These are phyloP conservation scores for Dictyostelium brefeldianum DNA, from an alignment of 78 protist genomes.

Conservation along the genomic window DNA sequence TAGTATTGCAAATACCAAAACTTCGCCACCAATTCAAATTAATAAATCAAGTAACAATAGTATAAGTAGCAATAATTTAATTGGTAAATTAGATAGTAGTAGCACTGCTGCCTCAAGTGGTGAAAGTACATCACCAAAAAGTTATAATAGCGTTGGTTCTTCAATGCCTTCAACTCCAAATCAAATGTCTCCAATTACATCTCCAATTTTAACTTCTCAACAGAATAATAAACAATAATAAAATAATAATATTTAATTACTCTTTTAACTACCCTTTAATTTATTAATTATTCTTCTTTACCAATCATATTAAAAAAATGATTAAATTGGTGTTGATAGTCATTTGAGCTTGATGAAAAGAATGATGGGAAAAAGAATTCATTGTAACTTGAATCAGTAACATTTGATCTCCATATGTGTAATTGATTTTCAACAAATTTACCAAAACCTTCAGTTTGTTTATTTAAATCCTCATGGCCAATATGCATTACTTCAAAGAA, in stretches of 20 bases:
- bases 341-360: conserved; percentile 2
- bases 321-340: conserved; percentile 13
- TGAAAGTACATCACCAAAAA: conserved; percentile 7
- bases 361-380: neutral
- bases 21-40: neutral
- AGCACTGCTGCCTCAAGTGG: neutral
- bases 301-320: neutral
- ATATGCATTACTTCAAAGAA: conserved; percentile 17
- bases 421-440: neutral
- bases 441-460: neutral
- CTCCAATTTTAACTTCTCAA: conserved; percentile 11
- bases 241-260: neutral
- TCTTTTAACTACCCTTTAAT: neutral
- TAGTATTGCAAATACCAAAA: neutral
- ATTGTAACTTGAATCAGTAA: neutral
- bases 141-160: neutral
- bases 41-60: neutral
- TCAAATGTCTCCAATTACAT: neutral
- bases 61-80: neutral
- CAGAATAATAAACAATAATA: neutral
- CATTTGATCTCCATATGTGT: conserved; percentile 6
- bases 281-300: neutral
- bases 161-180: conserved; percentile 22
- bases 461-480: conserved; percentile 15
- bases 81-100: neutral